Base-by-base conservation (phyloP, 108 stramenopile species). In the Pinguiococcus pyrenoidosus region DNA sequence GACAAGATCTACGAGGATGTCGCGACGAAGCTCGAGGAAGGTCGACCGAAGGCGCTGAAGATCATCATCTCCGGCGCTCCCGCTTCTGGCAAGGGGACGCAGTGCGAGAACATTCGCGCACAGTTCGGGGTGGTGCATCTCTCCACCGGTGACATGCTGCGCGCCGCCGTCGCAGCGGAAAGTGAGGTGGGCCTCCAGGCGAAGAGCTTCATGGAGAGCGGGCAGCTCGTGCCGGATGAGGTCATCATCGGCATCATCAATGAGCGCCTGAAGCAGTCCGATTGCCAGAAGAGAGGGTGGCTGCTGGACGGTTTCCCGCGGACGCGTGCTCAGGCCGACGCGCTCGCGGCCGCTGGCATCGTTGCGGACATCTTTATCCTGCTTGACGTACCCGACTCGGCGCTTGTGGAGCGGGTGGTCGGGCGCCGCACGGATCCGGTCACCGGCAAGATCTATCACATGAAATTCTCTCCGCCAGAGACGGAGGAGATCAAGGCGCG, bases 391-490 rank as follows among this genome's bases (percentile, higher is more conserved):
- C 83, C 84, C 7, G 86, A 92, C 37, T 69, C 68, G 27, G 68
- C 79, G 5, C 71, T 92, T 29, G 79, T 92, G 16, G 83, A 85
- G 49, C 81, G 89, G 27, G 89, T 87, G 16, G 76, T 77, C 3
- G 89, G 89, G 14, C 82, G 89, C 8, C 58, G 89, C 27, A 84
- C 82, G 5, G 86, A 92, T 54, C 89, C 89, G 3, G 77, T 61
- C 17, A 92, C 86, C 3, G 85, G 89, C 18, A 82, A 81, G 62
- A 87, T 85, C 50, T 92, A 92, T 49, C 86, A 92, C 68, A 76
- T 87, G 74, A 79, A 47, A 39, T 87, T 81, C 51, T 75, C 68
- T 7, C 86, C 86, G 24, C 84, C 84, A 3, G 64, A 62, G 2
- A 74, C 78, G 35, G 81, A 80, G 49, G 72, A 72, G 33, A 53